Percentiles rank a stretch among this genome's conserved stretches.
Evolutionary conservation across 2,329 filamentous ascomycete genomes (phyloP).

Genomic region (Colletotrichum abscissum): DNA sequence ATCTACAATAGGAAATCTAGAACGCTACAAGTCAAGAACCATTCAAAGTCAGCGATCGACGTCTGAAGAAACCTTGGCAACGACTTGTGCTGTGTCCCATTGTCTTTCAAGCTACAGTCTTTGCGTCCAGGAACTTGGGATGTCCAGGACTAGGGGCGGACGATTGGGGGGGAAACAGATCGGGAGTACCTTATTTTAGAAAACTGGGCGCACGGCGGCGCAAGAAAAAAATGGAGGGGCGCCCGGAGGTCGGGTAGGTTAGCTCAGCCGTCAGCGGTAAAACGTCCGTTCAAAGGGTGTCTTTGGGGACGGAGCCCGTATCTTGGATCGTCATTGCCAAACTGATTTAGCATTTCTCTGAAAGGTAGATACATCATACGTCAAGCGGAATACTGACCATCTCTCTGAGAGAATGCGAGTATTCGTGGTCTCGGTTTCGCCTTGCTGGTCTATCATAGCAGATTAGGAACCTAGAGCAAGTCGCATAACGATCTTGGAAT

Average conservation of each 20-base stretch:
- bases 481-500: neutral
- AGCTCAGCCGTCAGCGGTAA: slow-evolving; percentile 7
- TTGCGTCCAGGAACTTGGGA: neutral
- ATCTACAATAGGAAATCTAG: neutral
- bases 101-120: neutral
- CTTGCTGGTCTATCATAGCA: too few species aligned
- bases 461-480: too few species aligned
- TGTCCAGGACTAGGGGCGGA: neutral
- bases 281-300: slow-evolving; percentile 4
- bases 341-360: too few species aligned
- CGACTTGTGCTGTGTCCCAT: neutral
- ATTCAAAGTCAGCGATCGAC: slow-evolving; percentile 5
- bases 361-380: neutral
- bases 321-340: neutral
- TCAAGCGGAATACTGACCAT: neutral
- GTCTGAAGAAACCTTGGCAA: slow-evolving; percentile 5
- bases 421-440: too few species aligned
- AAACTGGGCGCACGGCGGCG: neutral
- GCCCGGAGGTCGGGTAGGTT: neutral
- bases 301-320: neutral
- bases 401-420: too few species aligned
- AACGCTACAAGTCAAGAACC: neutral
- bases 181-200: slow-evolving; percentile 21
- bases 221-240: neutral
- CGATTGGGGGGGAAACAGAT: neutral